Percentiles rank a stretch among this genome's conserved stretches.
These are phyloP conservation scores for Cinchona pubescens DNA, from an alignment of 257 asterid genomes.

Conservation along the genomic window DNA sequence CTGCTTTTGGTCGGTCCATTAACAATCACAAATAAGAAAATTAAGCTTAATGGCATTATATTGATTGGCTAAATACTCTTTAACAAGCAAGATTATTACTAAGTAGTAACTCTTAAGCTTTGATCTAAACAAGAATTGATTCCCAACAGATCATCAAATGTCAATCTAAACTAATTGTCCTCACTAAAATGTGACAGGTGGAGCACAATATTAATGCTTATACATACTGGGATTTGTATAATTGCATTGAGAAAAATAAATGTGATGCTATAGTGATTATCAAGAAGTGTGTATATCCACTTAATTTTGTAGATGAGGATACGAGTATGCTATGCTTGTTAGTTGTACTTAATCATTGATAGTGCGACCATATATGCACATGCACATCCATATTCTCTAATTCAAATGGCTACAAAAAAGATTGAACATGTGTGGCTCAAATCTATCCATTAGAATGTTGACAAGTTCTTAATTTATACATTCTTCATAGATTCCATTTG, in stretches of 20 bases:
- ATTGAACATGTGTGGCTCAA: conserved; percentile 27
- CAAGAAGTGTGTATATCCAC: conserved; percentile 3
- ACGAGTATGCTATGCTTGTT: not conserved
- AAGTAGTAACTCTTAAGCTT: not conserved
- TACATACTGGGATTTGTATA: not conserved
- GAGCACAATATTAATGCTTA: not conserved
- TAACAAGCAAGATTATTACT: not conserved
- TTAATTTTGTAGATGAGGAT: not conserved
- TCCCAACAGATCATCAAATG: not conserved
- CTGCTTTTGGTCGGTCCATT: not conserved
- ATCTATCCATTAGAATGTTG: conserved; percentile 22
- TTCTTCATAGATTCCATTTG: not conserved
- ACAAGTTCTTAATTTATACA: not conserved
- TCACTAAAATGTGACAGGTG: not conserved
- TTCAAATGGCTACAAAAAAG: conserved; percentile 23
- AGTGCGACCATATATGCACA: not conserved
- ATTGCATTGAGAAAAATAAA: not conserved
- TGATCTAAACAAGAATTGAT: not conserved
- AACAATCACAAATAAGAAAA: not conserved
- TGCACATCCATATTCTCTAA: not conserved
- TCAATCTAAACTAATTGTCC: not conserved
- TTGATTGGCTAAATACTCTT: not conserved
- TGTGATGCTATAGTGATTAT: not conserved
- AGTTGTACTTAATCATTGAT: conserved; percentile 3
- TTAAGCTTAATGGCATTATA: not conserved